Evolutionary conservation across 106 monocot species (phyloP).

Genomic region (Phalaenopsis equestris): DNA sequence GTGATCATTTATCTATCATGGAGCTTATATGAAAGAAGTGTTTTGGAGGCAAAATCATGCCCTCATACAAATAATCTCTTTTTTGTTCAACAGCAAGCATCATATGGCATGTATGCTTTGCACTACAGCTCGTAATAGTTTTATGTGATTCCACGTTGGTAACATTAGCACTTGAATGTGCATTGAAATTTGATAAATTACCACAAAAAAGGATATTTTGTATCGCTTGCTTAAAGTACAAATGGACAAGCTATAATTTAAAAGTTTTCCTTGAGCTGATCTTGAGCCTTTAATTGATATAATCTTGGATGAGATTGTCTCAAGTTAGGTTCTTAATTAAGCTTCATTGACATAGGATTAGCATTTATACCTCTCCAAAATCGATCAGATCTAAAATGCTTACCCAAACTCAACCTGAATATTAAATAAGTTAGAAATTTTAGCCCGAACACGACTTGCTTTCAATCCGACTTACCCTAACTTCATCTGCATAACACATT

Average conservation of each 20-base stretch:
- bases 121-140: background rate
- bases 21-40: too few relatives aligned
- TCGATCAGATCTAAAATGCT: too few relatives aligned
- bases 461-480: too few relatives aligned
- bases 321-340: background rate
- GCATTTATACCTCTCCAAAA: background rate
- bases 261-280: background rate
- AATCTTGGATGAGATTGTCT: background rate
- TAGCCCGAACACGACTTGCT: too few relatives aligned
- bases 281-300: background rate
- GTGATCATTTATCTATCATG: too few relatives aligned
- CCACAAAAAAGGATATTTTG: background rate
- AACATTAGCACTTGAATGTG: background rate
- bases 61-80: background rate
- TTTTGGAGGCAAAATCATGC: background rate
- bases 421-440: too few relatives aligned
- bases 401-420: too few relatives aligned
- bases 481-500: too few relatives aligned
- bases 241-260: background rate
- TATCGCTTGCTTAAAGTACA: background rate
- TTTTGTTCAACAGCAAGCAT: background rate
- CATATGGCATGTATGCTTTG: background rate
- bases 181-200: background rate
- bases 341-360: background rate
- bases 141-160: background rate